Conservation (phyloP, 2,329 filamentous ascomycete genomes). For the Emergomyces orientalis region DNA sequence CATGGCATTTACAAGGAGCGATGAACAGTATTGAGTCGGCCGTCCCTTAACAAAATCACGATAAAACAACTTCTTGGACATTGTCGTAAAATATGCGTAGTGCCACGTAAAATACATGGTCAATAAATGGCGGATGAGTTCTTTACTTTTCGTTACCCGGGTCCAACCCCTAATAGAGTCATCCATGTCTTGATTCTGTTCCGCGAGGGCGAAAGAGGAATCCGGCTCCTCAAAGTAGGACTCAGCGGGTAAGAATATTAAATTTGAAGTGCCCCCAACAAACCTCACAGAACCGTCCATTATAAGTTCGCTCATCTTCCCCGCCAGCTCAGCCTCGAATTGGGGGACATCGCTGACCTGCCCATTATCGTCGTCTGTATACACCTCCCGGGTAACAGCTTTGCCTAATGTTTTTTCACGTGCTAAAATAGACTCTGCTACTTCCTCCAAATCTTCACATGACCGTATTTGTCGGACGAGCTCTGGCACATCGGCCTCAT, state of each 20-base stretch:
- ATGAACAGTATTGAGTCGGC: conserved; percentile 70
- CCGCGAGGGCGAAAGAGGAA: conserved; percentile 34
- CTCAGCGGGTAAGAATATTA: conserved; percentile 64
- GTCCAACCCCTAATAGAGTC: conserved; percentile 82
- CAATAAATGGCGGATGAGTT: conserved; percentile 74
- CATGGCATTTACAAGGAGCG: conserved; percentile 87
- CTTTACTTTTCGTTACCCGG: conserved; percentile 66
- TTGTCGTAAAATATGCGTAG: conserved; percentile 87
- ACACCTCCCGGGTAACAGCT: conserved; percentile 27
- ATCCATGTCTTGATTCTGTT: conserved; percentile 44
- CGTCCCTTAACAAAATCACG: conserved; percentile 68
- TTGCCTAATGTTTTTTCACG: conserved; percentile 41
- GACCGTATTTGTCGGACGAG: conserved; percentile 81
- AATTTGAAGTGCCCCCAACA: conserved; percentile 86
- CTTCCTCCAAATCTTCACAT: conserved; percentile 63
- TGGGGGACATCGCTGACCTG: conserved; percentile 32
- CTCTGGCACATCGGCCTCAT: conserved; percentile 72
- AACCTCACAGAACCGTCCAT: conserved; percentile 82
- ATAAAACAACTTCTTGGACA: conserved; percentile 80
- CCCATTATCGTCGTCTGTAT: conserved; percentile 31
- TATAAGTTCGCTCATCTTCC: conserved; percentile 85
- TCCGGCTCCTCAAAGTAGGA: conserved; percentile 35
- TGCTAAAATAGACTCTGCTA: conserved; percentile 51
- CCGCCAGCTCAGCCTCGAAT: conserved; percentile 72
- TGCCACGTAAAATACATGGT: conserved; percentile 99